phyloP scores from a whole-genome alignment of 1,139 yeast genomes.

The Zhuliangozyma parablackwelliae region DNA sequence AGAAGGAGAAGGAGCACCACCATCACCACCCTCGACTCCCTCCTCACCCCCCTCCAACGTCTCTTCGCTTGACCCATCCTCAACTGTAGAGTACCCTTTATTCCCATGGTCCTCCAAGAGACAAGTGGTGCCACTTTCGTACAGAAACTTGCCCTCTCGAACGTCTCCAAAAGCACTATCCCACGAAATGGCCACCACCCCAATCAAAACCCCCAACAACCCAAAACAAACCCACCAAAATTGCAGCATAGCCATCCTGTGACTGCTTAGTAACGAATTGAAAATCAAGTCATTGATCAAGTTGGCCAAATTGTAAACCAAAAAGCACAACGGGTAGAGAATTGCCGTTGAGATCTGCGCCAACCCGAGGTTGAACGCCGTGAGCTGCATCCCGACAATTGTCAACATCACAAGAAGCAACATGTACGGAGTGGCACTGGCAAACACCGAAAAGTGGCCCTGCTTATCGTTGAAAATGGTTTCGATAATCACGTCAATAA shows the following conservation, averaged over 20 bases:
- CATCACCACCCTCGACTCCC: not conserved
- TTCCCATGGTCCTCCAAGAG: too few species aligned
- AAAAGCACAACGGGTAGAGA: slow-evolving; percentile 79
- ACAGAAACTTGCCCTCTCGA: not conserved
- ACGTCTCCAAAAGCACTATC: slow-evolving; percentile 31
- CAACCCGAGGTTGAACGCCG: slow-evolving; percentile 70
- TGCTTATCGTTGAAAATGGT: slow-evolving; percentile 32
- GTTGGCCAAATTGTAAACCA: slow-evolving; percentile 73
- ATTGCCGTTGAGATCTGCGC: slow-evolving; percentile 71
- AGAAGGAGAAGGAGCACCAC: too few species aligned
- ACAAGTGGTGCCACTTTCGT: too few species aligned
- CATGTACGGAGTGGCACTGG: slow-evolving; percentile 35
- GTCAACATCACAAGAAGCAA: slow-evolving; percentile 57
- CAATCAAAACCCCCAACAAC: slow-evolving; percentile 34
- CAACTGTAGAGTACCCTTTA: too few species aligned
- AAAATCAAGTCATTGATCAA: slow-evolving; percentile 69
- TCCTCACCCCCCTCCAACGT: not conserved
- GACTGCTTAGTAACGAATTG: slow-evolving; percentile 27
- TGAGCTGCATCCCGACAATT: slow-evolving; percentile 71
- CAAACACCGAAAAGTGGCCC: slow-evolving; percentile 19
- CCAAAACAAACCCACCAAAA: slow-evolving; percentile 36
- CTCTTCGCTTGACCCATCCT: not conserved
- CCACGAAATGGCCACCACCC: slow-evolving; percentile 43
- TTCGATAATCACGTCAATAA: slow-evolving; percentile 62
- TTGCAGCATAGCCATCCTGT: slow-evolving; percentile 27